Evolutionary conservation across 176 grass and related monocot genomes (phyloP).

Genomic region (Luzula sylvatica): DNA sequence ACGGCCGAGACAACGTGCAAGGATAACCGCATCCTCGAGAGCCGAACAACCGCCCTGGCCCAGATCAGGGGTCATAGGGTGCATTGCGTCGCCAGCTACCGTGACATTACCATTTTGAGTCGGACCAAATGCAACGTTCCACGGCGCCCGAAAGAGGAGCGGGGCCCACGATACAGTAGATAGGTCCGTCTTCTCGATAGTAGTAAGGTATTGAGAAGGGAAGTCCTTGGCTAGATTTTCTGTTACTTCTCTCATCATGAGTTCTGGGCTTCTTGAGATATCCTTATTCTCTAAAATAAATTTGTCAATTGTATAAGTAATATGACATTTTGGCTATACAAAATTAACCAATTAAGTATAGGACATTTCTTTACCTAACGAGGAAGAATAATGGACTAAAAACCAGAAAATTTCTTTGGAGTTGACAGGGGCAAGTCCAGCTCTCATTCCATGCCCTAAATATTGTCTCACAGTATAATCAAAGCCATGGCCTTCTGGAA

Average conservation of each 20-base stretch:
- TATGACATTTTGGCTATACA: background rate
- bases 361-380: conserved; percentile 9
- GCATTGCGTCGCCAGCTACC: conserved; percentile 21
- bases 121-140: conserved; percentile 11
- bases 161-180: conserved; percentile 12
- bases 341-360: background rate
- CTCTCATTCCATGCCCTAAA: background rate
- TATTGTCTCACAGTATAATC: background rate
- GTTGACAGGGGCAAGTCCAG: conserved; percentile 13
- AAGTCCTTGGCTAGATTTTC: conserved; percentile 16
- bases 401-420: conserved; percentile 14
- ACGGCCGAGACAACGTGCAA: conserved; percentile 15
- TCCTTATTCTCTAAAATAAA: conserved; percentile 20
- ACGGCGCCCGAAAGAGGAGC: conserved; percentile 14
- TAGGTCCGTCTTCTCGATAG: conserved; percentile 9
- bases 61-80: conserved; percentile 22
- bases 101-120: conserved; percentile 6
- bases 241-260: conserved; percentile 13
- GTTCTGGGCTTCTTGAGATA: conserved; percentile 6
- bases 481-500: conserved; percentile 23
- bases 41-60: conserved; percentile 20
- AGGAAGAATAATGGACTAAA: background rate
- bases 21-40: conserved; percentile 25
- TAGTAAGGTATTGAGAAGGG: conserved; percentile 13
- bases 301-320: background rate